phyloP scores from a whole-genome alignment of 192 early-diverging fungal species.

The Gryganskiella cystojenkinii region DNA sequence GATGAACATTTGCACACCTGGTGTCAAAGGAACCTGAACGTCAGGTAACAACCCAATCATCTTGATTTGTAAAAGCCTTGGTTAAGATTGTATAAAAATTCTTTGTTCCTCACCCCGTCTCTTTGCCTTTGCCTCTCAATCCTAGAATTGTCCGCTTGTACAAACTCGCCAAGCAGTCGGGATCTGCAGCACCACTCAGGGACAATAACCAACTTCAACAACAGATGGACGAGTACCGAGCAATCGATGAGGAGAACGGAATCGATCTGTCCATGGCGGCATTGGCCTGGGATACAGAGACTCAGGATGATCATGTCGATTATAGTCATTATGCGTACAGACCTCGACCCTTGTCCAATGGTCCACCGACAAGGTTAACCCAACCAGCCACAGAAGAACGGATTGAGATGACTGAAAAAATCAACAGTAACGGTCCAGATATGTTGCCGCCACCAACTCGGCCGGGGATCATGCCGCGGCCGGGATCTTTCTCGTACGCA shows the following conservation, averaged over 20 bases:
- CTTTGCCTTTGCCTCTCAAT: neutral
- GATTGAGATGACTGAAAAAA: constrained; percentile 45
- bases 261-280: constrained; percentile 32
- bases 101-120: neutral
- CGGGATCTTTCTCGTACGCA: constrained; percentile 44
- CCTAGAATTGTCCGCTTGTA: constrained; percentile 36
- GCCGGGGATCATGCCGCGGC: constrained; percentile 7
- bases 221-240: constrained; percentile 25
- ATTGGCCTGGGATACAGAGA: constrained; percentile 49
- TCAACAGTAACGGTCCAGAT: constrained; percentile 1
- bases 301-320: constrained; percentile 40
- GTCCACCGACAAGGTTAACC: constrained; percentile 8
- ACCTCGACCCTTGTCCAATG: constrained; percentile 23
- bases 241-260: constrained; percentile 23
- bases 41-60: constrained; percentile 19
- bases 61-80: no score
- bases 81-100: no score
- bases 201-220: constrained; percentile 33
- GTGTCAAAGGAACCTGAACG: constrained; percentile 46
- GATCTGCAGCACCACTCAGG: constrained; percentile 27
- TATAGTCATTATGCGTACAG: constrained; percentile 47
- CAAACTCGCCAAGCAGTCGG: constrained; percentile 31
- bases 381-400: constrained; percentile 4
- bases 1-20: constrained; percentile 48
- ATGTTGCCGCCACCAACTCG: neutral